Evolutionary conservation across 257 asterid species (phyloP), one percentile per base, ranked within the genome.

Genomic region (Parsonsia alboflavescens): DNA sequence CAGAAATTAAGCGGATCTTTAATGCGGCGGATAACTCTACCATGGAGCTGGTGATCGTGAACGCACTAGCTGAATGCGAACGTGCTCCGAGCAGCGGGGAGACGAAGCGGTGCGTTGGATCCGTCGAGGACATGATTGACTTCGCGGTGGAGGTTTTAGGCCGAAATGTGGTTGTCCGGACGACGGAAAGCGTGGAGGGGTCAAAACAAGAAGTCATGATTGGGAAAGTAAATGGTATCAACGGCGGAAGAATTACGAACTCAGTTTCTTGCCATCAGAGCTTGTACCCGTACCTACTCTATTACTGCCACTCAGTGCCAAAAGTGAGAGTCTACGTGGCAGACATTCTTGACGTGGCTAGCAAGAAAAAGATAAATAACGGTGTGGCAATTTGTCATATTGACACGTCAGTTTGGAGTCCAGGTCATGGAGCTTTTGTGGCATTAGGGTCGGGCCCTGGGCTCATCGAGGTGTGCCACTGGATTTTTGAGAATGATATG

Each of bases 401-500:
- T 8, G 95, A 93, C 80, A 93, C 98, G 33, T 84, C 95, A 39
- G 36, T 92, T 12, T 93, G 98, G 97, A 90, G 95, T 63, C 86
- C 93, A 26, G 70, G 76, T 66, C 97, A 93, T 48, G 95, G 90
- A 2, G 97, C 98, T 41, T 93, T 93, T 76, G 33, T 84, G 77
- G 93, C 96, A 1, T 68, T 93, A 66, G 97, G 98, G 75, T 83
- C 80, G 0, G 82, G 80, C 1, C 98, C 98, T 0, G 98, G 97
- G 4, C 79, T 54, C 36, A 90, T 93, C 56, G 97, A 93, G 81
- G 97, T 93, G 0, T 93, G 98, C 81, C 98, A 93, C 73, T 93
- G 98, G 98, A 91, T 91, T 44, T 93, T 88, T 80, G 96, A 93
- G 88, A 93, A 93, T 65, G 98, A 93, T 67, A 85, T 93, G 96